Evolutionary conservation across 352 stramenopile species (phyloP), one percentile per base, ranked within the genome.

Genomic region (Thraustochytrium striatum): DNA sequence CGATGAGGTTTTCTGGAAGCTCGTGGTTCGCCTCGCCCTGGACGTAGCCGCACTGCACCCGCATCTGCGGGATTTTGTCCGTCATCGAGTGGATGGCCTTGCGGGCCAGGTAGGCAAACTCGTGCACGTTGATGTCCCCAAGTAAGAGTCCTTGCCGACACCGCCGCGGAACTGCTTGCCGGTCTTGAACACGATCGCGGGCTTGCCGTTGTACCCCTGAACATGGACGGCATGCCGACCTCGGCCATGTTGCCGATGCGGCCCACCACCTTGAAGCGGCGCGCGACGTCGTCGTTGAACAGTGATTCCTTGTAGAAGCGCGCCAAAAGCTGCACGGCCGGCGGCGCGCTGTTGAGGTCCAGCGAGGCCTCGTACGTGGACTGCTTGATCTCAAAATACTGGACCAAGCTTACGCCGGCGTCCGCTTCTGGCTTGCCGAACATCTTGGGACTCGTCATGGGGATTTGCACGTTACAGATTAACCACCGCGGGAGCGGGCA

Each of bases 381-480:
- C 16, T 16, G 47, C 47, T 55, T 55, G 16, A 55, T 55, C 25
- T 55, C 47, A 55, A 55, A 55, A 25, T 55, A 55, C 47, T 55
- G 47, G 16, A 55, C 47, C 16, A 55, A 16, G 47, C 47, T 55
- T 21, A 55, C n/a, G 25, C 65, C 65, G 7, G 65, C 44, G 9
- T 75, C 65, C 11, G 65, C 30, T 0, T 75, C 65, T 1, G 25
- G 9, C 47, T 75, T 75, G 65, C 65, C 65, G 30, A 75, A 75
- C 65, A 75, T 75, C 30, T 75, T 75, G 16, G 65, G 65, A 9
- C 41, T 38, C n/a, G 16, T 7, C 9, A 75, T 35, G 11, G 65
- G 65, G 7, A 75, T 38, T 32, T 75, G 65, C 9, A 75, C 43
- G 32, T 75, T 75, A 43, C 39, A 75, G 36, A 75, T 61, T 25